These are phyloP conservation scores for Sporothrix brasiliensis DNA, from an alignment of 2,329 filamentous ascomycete species.

Conservation along the genomic window DNA sequence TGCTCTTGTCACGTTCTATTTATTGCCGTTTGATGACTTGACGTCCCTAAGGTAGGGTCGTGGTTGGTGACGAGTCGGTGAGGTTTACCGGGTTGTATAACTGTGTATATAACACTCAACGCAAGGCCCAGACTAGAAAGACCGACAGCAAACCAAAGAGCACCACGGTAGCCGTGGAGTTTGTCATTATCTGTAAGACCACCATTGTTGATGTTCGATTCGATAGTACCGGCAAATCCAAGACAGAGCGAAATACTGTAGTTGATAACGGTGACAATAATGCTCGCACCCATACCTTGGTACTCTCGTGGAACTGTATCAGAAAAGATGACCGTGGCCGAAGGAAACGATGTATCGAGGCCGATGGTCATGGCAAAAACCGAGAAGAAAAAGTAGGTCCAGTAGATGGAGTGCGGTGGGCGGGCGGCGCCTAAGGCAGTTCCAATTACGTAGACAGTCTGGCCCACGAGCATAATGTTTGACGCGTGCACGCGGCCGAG, in stretches of 20 bases:
- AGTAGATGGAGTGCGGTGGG: slow-evolving; percentile 62
- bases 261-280: slow-evolving; percentile 68
- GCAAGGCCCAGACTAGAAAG: slow-evolving; percentile 43
- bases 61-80: too few relatives aligned
- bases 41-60: too few relatives aligned
- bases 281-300: slow-evolving; percentile 52
- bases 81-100: too few relatives aligned
- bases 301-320: slow-evolving; percentile 52
- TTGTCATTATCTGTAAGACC: slow-evolving; percentile 37
- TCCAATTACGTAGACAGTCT: slow-evolving; percentile 49
- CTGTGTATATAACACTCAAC: slow-evolving; percentile 34
- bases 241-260: slow-evolving; percentile 68
- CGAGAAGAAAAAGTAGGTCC: slow-evolving; percentile 63
- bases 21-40: too few relatives aligned
- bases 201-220: slow-evolving; percentile 46
- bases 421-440: slow-evolving; percentile 50
- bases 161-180: slow-evolving; percentile 44
- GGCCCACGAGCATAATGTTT: slow-evolving; percentile 49
- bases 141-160: slow-evolving; percentile 47
- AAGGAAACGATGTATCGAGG: slow-evolving; percentile 68
- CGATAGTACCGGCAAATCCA: slow-evolving; percentile 67
- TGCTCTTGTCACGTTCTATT: too few relatives aligned
- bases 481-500: slow-evolving; percentile 46
- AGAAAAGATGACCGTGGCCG: slow-evolving; percentile 62
- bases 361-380: slow-evolving; percentile 62